phyloP scores from a whole-genome alignment of 192 early-diverging fungal species.

The Spizellomyces punctatus region DNA sequence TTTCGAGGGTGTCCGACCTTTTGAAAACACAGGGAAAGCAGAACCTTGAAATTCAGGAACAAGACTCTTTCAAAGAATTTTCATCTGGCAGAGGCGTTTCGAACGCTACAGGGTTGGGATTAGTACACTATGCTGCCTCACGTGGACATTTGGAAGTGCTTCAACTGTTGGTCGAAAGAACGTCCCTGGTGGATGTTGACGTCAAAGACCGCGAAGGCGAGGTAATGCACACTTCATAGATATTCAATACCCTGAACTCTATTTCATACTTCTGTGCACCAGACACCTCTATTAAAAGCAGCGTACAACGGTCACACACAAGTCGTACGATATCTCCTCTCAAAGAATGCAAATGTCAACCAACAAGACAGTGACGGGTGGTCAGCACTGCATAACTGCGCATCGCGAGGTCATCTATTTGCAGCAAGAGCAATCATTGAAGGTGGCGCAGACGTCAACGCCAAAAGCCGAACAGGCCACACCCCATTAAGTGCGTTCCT shows the following conservation, averaged over 20 bases:
- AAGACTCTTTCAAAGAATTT: too few species aligned
- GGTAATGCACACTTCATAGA: too few species aligned
- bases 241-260: too few species aligned
- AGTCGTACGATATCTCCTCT: constrained; percentile 62
- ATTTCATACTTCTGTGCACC: too few species aligned
- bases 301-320: constrained; percentile 65
- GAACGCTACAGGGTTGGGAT: constrained; percentile 11
- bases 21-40: background rate
- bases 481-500: constrained; percentile 52
- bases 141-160: constrained; percentile 43
- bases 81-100: background rate
- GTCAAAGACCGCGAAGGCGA: constrained; percentile 64
- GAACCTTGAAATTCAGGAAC: background rate
- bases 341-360: constrained; percentile 61
- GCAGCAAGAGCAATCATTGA: constrained; percentile 31
- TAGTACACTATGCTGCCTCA: constrained; percentile 20
- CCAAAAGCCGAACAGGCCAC: constrained; percentile 61
- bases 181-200: constrained; percentile 58
- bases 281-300: constrained; percentile 76
- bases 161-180: constrained; percentile 56
- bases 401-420: constrained; percentile 63
- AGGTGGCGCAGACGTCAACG: constrained; percentile 59
- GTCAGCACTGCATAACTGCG: constrained; percentile 82
- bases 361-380: constrained; percentile 76
- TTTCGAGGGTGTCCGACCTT: background rate